Evolutionary conservation across 495 filamentous ascomycete genomes (phyloP).

Genomic region (Xylaria acuta): DNA sequence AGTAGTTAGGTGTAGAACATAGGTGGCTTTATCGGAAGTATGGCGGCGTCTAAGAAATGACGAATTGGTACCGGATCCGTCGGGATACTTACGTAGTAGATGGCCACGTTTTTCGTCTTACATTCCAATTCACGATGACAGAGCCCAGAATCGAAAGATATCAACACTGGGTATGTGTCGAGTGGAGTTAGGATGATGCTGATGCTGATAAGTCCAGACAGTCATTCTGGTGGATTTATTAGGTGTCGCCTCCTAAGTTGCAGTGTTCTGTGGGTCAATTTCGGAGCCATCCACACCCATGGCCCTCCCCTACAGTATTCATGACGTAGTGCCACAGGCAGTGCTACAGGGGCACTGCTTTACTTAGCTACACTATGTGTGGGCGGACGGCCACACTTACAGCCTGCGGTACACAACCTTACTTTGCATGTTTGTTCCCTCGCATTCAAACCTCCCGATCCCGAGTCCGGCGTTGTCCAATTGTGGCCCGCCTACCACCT

Average conservation of each 20-base stretch:
- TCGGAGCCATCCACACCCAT: conserved; percentile 3
- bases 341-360: conserved; percentile 1
- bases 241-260: too few species aligned
- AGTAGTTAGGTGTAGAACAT: background rate
- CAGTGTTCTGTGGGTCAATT: background rate
- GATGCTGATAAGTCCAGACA: background rate
- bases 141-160: background rate
- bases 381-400: background rate
- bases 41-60: conserved; percentile 2
- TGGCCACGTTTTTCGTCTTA: conserved; percentile 4
- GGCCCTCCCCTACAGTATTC: background rate
- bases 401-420: background rate
- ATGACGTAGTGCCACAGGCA: conserved; percentile 1
- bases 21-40: conserved; percentile 11
- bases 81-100: too few species aligned
- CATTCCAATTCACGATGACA: background rate
- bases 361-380: background rate
- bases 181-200: background rate
- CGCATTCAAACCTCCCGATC: background rate
- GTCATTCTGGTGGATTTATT: too few species aligned
- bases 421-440: background rate
- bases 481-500: background rate
- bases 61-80: background rate
- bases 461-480: background rate
- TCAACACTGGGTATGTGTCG: background rate